These are phyloP conservation scores for Annulohypoxylon maeteangense DNA, from an alignment of 495 filamentous ascomycete genomes.

Conservation along the genomic window DNA sequence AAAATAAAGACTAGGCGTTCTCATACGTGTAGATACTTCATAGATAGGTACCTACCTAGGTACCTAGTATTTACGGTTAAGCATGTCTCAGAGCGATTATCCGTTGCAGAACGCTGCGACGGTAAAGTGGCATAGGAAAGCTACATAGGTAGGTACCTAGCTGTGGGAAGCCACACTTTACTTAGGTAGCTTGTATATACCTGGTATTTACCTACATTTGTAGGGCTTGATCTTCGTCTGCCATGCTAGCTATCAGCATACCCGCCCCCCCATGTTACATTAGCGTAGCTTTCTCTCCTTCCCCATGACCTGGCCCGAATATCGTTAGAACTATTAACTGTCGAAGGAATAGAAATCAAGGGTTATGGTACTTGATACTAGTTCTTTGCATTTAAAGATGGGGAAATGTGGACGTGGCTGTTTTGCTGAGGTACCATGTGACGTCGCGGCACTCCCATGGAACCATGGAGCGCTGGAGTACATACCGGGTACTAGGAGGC, in stretches of 20 bases:
- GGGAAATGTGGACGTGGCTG: neutral
- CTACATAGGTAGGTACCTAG: neutral
- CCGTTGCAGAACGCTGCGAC: neutral
- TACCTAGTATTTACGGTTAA: neutral
- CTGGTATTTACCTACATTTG: neutral
- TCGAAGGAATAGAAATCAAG: neutral
- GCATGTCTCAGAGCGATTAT: neutral
- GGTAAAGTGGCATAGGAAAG: neutral
- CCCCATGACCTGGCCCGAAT: no score
- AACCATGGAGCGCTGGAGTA: no score
- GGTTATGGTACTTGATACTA: neutral
- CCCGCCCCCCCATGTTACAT: neutral
- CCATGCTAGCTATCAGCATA: neutral
- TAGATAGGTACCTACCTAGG: neutral
- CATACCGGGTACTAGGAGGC: no score
- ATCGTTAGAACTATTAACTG: neutral
- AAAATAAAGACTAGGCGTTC: neutral
- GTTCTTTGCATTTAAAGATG: neutral
- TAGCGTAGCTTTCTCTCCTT: neutral
- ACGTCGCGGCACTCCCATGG: neutral
- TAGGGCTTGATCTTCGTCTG: neutral
- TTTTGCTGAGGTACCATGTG: neutral
- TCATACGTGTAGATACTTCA: neutral
- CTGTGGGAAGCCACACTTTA: neutral
- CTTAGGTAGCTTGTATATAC: neutral